Evolutionary conservation across 2,329 filamentous ascomycete species (phyloP).

Genomic region (Fusarium haematococcum): DNA sequence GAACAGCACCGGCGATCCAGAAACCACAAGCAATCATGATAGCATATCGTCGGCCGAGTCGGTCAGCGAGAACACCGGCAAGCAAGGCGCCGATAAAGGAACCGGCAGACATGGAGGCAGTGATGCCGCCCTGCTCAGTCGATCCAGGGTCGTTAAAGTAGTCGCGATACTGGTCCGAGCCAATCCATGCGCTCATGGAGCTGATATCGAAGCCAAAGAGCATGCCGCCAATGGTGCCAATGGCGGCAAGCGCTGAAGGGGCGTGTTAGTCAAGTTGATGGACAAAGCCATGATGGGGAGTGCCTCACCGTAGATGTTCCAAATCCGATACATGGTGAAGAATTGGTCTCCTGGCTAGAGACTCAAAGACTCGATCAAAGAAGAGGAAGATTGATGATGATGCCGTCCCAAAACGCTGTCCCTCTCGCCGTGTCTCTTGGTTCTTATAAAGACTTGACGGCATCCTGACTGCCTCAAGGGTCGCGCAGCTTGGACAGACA

Average conservation of each 20-base stretch:
- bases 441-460: slow-evolving; percentile 36
- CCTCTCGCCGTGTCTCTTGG: neutral
- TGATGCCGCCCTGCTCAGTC: slow-evolving; percentile 62
- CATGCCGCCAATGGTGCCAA: slow-evolving; percentile 57
- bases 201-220: slow-evolving; percentile 68
- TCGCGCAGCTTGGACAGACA: neutral
- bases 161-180: slow-evolving; percentile 61
- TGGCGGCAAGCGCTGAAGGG: slow-evolving; percentile 49
- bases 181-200: slow-evolving; percentile 69
- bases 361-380: neutral
- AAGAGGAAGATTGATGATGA: slow-evolving; percentile 15
- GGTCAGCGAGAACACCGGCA: slow-evolving; percentile 61
- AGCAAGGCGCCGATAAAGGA: slow-evolving; percentile 60
- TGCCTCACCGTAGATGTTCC: slow-evolving; percentile 52
- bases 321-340: slow-evolving; percentile 50
- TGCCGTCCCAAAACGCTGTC: neutral
- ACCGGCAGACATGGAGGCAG: slow-evolving; percentile 61
- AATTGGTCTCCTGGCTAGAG: neutral
- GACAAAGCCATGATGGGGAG: neutral
- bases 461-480: slow-evolving; percentile 11
- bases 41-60: slow-evolving; percentile 57
- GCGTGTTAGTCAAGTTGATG: slow-evolving; percentile 17
- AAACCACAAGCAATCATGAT: slow-evolving; percentile 59
- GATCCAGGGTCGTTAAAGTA: slow-evolving; percentile 63
- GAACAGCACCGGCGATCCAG: slow-evolving; percentile 69